Base-by-base conservation (phyloP, 495 filamentous ascomycete genomes). In the Trypethelium eluteriae region DNA sequence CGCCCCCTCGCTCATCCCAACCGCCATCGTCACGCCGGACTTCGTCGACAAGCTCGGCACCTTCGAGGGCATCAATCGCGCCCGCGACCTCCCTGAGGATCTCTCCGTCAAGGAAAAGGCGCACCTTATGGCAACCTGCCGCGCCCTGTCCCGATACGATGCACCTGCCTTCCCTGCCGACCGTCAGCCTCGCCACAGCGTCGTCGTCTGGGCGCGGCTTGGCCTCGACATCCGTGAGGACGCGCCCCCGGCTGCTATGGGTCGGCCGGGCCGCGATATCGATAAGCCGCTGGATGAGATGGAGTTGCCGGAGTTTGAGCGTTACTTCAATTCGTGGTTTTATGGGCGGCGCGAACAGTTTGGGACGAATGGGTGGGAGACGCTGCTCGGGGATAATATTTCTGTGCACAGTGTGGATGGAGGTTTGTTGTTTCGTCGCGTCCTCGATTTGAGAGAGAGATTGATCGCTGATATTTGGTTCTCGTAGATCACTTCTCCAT, bases 331-430 rank as follows among this genome's bases (percentile, higher is more conserved):
- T 35, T 66, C 59, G 38, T 70, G 68, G 68, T 70, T 70, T 61
- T 70, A 66, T 64, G 68, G 68, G 10, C 50, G 62, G 41, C 68
- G 68, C 49, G 44, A 64, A 14, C 56, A 70, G 41, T 70, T 70
- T 67, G 68, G 65, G 38, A 67, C 65, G 36, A 70, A 70, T 59
- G 68, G 68, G 59, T 67, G 68, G 68, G 68, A 70, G 59, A 44
- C 44, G 5, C 59, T 64, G 35, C 39, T 70, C 34, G 68, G 68
- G 32, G 65, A 70, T 16, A 41, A 56, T 25, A 35, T 70, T 64
- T 12, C 16, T 10, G 68, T 70, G 56, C 59, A 67, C 47, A 59
- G 44, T 53, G 68, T 70, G 38, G 68, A 70, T 53, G 67, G 67
- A 62, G 59, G 67, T 68, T 32, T 14, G 67, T 65, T 62, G 25